Base-by-base conservation (phyloP, 2,329 filamentous ascomycete genomes). In the Teratosphaeria destructans region DNA sequence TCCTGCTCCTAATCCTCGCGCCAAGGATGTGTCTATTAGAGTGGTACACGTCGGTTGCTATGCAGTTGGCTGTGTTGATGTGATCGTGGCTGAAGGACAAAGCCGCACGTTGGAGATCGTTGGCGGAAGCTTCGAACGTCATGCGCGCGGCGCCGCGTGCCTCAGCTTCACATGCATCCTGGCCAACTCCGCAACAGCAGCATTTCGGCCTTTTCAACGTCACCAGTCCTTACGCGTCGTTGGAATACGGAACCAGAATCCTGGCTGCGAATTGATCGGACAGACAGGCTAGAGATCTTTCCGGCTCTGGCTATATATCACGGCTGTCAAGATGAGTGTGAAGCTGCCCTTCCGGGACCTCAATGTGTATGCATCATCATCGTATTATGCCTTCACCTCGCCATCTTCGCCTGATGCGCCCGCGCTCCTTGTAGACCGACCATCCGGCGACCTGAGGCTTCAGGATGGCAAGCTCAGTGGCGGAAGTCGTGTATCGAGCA, bases 381-480 rank as follows among this genome's bases (percentile, higher is more conserved):
- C 93, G 69, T 88, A 94, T 72, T 99, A 99, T 80, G 90, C 91
- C 68, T 99, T 99, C 76, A 92, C 90, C 47, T 99, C 94, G 32
- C 94, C 94, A 32, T 97, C 94, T 0, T 93, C 91, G 3, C 91
- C 92, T 62, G 85, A 92, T 75, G 88, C 92, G 32, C 90, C 90
- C 14, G 90, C 90, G 10, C 81, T 99, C 57, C 85, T 96, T 14
- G 83, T 99, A 65, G 94, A 97, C 71, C 85, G 94, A 58, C 94
- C 94, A 10, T 94, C 91, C 14, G 94, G 94, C 62, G 92, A 97
- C 75, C 78, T 97, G 57, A 85, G 91, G 62, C 81, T 99, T 61
- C 88, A 86, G 69, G 88, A 96, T 82, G 87, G 88, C 60, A 84
- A 87, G 65, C 78, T 91, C 55, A 80, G 88, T 57, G 85, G 87